A percentile compares a stretch with the other conserved stretches of the same genome.
phyloP scores from a whole-genome alignment of 2,329 filamentous ascomycete species.

The Pseudopyrenochaeta lycopersici region DNA sequence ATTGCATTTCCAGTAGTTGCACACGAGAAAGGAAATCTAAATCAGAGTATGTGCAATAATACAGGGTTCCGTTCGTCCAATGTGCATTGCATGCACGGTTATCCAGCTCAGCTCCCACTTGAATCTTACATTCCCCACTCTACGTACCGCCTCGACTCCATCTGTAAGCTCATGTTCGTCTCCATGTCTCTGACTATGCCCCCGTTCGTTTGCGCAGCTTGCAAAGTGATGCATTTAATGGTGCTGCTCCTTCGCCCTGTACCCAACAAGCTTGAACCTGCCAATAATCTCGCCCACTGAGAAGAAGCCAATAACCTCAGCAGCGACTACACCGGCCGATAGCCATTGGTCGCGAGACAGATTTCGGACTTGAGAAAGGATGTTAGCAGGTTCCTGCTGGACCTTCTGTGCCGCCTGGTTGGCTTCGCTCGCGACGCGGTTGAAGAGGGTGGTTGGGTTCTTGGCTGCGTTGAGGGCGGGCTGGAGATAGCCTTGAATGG shows the following conservation, averaged over 20 bases:
- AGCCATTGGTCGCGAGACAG: slow-evolving; percentile 75
- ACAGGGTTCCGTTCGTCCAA: slow-evolving; percentile 34
- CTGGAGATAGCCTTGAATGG: slow-evolving; percentile 88
- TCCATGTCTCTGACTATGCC: neutral
- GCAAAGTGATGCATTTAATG: slow-evolving; percentile 34
- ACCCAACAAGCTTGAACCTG: slow-evolving; percentile 93
- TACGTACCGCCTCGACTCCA: slow-evolving; percentile 8
- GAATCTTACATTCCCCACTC: slow-evolving; percentile 30
- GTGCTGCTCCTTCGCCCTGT: slow-evolving; percentile 59
- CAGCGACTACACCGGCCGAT: slow-evolving; percentile 77
- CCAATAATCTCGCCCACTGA: slow-evolving; percentile 97
- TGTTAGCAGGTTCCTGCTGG: slow-evolving; percentile 58
- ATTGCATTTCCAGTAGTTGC: slow-evolving; percentile 43
- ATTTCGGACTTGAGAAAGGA: slow-evolving; percentile 71
- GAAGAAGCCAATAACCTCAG: slow-evolving; percentile 96
- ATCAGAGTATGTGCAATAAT: slow-evolving; percentile 52
- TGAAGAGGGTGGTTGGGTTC: slow-evolving; percentile 70
- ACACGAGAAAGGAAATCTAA: slow-evolving; percentile 49
- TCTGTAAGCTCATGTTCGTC: neutral
- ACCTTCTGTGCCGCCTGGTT: slow-evolving; percentile 53
- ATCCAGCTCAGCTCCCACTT: slow-evolving; percentile 17
- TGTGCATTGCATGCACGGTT: slow-evolving; percentile 30
- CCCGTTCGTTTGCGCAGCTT: slow-evolving; percentile 11
- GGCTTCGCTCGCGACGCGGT: slow-evolving; percentile 52
- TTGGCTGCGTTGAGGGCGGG: slow-evolving; percentile 74